Base-by-base conservation (phyloP, 208 protist species). In the Acanthamoeba rhysodes region DNA sequence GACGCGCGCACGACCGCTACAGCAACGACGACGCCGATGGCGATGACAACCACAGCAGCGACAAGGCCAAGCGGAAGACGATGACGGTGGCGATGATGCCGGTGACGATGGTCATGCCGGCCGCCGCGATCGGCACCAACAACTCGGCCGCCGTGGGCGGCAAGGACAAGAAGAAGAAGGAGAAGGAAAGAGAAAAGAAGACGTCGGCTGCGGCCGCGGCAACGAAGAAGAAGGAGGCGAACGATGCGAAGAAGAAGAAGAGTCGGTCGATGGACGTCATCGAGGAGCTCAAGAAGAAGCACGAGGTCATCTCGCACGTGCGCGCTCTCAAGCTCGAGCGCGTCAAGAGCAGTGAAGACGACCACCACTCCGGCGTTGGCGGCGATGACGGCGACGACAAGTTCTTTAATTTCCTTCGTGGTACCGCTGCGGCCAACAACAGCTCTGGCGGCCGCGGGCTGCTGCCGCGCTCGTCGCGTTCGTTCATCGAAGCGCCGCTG, bases 121-220 rank as follows among this genome's bases (percentile, higher is more conserved):
- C 59, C 4, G 59, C 22, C 7, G 24, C n/a, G 48, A 4, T 18
- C 24, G 53, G 12, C 32, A 64, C 59, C 20, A 27, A 62, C 34
- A 22, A 94, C 12, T 10, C 45, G 45, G 7, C 55, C 55, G 55
- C 55, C 55, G 55, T 10, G n/a, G 55, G 10, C n/a, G 64, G 10
- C 32, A 90, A 90, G 48, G 24, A 90, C 12, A 90, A 94, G 64
- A 85, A 94, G 18, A 76, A 80, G 16, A 74, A 95, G 29, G 94
- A 84, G 4, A 32, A 74, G 29, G 22, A 37, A 10, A 37, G 34
- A 20, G 29, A 16, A 22, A 74, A 24, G 66, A 32, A 24, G 34
- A 59, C 14, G 45, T 50, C 45, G 12, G 45, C 45, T 6, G 45
- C 45, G 12, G 45, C 41, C 4, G 41, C 57, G 57, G 22, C 57